phyloP scores from a whole-genome alignment of 495 filamentous ascomycete species.

The Tetracladium setigerum region DNA sequence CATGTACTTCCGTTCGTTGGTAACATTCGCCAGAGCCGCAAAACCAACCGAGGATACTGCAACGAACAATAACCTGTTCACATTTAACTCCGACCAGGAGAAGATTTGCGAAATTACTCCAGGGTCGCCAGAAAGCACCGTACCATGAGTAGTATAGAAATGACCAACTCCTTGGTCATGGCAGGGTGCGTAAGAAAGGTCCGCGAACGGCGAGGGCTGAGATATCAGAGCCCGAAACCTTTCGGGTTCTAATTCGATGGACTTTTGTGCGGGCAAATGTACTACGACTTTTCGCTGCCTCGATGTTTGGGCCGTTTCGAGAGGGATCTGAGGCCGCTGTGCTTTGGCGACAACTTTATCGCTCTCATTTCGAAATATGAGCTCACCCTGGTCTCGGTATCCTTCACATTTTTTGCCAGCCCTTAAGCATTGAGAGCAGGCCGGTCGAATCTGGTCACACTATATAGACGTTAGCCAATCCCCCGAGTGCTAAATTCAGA shows the following conservation, averaged over 20 bases:
- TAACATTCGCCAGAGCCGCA: slow-evolving; percentile 17
- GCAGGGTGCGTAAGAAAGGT: too few relatives aligned
- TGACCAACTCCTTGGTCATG: too few relatives aligned
- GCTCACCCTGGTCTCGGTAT: slow-evolving; percentile 59
- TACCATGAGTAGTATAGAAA: too few relatives aligned
- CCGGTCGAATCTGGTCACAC: slow-evolving; percentile 59
- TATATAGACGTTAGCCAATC: slow-evolving; percentile 20
- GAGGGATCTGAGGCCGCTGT: too few relatives aligned
- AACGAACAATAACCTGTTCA: slow-evolving; percentile 3
- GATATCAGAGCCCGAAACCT: too few relatives aligned
- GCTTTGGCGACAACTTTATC: slow-evolving; percentile 58
- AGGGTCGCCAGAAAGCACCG: too few relatives aligned
- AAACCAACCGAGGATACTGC: slow-evolving; percentile 16
- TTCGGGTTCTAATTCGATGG: too few relatives aligned
- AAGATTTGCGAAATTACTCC: background rate
- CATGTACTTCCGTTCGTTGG: slow-evolving; percentile 7
- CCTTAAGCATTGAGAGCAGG: slow-evolving; percentile 60
- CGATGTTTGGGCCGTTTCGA: too few relatives aligned
- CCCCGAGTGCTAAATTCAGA: too few relatives aligned
- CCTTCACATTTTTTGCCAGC: slow-evolving; percentile 56
- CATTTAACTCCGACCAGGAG: slow-evolving; percentile 3
- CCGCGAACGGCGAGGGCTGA: too few relatives aligned
- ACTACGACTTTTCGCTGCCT: too few relatives aligned
- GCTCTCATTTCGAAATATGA: slow-evolving; percentile 70
- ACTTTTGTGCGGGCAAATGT: too few relatives aligned